Evolutionary conservation across 208 protist species (phyloP).

Genomic region (Leishmania aethiopica): DNA sequence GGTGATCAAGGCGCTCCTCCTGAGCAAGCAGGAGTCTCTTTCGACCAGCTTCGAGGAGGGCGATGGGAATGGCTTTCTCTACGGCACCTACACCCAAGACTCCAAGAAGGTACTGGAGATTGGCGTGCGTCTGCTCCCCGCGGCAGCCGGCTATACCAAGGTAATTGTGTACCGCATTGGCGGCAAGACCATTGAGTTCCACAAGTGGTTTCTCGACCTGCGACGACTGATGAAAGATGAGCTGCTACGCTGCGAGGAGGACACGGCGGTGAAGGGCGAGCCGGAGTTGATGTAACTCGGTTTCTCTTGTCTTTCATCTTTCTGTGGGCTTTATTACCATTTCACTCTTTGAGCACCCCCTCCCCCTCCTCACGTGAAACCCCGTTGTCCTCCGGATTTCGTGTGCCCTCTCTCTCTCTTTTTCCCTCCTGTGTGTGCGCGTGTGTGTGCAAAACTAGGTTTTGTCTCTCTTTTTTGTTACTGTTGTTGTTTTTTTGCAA

Average conservation of each 20-base stretch:
- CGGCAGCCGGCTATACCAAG: conserved; percentile 79
- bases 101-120: conserved; percentile 69
- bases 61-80: conserved; percentile 63
- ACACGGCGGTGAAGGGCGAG: conserved; percentile 81
- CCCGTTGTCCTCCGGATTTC: background rate
- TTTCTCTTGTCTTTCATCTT: background rate
- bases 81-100: conserved; percentile 59
- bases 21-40: conserved; percentile 55
- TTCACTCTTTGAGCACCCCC: too few species aligned
- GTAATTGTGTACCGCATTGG: conserved; percentile 84
- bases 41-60: conserved; percentile 71
- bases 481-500: background rate
- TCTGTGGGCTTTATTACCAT: background rate
- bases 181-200: conserved; percentile 82
- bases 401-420: background rate
- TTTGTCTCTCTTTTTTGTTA: background rate
- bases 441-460: background rate
- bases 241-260: conserved; percentile 82
- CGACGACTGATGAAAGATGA: conserved; percentile 78
- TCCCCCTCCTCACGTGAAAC: background rate
- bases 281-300: conserved; percentile 76
- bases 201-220: conserved; percentile 80
- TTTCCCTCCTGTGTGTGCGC: background rate
- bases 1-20: conserved; percentile 74
- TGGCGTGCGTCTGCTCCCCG: conserved; percentile 69